Evolutionary conservation across 331 rosid genomes (phyloP), one percentile per base, ranked within the genome.

Genomic region (Malus hybrid): DNA sequence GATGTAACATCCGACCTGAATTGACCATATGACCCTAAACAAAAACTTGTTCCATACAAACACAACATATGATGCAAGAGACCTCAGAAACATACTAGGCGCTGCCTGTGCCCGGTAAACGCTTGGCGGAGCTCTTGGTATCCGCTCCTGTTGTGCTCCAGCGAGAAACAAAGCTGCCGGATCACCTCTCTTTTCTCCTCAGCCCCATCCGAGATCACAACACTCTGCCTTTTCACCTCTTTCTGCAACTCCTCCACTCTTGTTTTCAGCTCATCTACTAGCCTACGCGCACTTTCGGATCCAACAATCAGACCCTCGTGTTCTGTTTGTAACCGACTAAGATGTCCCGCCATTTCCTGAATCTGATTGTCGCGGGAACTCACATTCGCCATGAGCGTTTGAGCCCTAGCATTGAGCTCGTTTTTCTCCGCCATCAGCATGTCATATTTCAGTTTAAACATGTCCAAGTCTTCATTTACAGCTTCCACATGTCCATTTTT

Each of bases 121-220:
- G 85, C 93, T 83, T 69, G 84, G 22, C 87, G 82, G 72, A 89
- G 96, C 83, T 88, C 94, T 78, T 82, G 75, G 83, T 91, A 93
- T 57, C 89, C 90, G 7, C 71, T 89, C 84, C 88, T 79, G 62
- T 93, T 89, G 71, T 89, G 83, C 76, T 91, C 98, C 74, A 93
- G 74, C 6, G 96, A 85, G 81, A 88, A 83, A 79, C 96, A 93
- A 8, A 93, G 90, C 77, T 93, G 97, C 63, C 91, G 76, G 36
- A 93, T 93, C 18, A 85, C 98, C 84, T 93, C 98, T 73, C 92
- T 84, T 83, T 93, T 91, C 83, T 90, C 87, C 87, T 93, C 92
- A 6, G 88, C 91, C 80, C 87, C 77, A 16, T 85, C 87, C 42
- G 82, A 82, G 78, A 93, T 89, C 83, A 82, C 70, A 33, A n/a